A percentile compares a stretch with the other conserved stretches of the same genome.
Evolutionary conservation across 108 stramenopile species (phyloP).

Genomic region (Nannochloropsis oceanica): DNA sequence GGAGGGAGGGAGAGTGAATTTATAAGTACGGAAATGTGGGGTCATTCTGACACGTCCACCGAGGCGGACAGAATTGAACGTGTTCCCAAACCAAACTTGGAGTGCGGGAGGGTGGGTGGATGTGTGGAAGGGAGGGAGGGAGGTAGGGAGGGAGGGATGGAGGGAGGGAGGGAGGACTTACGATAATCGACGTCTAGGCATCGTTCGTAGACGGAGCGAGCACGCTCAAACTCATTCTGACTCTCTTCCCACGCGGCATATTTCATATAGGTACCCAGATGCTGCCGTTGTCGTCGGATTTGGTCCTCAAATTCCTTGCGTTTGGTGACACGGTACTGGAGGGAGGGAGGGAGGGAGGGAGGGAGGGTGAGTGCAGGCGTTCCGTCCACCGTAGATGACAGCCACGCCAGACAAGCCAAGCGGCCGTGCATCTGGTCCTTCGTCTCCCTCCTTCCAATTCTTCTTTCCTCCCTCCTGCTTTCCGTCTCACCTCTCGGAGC

Average conservation of each 20-base stretch:
- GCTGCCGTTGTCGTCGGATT: conserved; percentile 80
- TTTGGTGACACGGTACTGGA: conserved; percentile 2
- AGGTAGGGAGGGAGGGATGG: not conserved
- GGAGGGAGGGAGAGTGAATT: not conserved
- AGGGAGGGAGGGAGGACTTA: conserved; percentile 6
- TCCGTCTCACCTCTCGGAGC: conserved; percentile 46
- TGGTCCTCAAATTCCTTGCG: conserved; percentile 53
- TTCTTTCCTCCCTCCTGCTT: conserved; percentile 47
- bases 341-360: not conserved
- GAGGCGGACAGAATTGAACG: too few species aligned
- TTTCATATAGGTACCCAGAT: conserved; percentile 90
- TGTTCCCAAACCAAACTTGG: too few species aligned
- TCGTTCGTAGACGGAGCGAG: conserved; percentile 87
- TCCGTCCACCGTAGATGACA: too few species aligned
- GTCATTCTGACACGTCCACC: too few species aligned
- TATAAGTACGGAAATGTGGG: too few species aligned
- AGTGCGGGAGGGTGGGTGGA: not conserved
- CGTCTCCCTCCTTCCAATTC: not conserved
- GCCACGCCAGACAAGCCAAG: not conserved
- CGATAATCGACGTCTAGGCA: conserved; percentile 86
- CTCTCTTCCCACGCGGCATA: conserved; percentile 96
- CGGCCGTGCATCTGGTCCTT: not conserved
- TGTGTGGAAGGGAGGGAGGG: not conserved
- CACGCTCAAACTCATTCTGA: conserved; percentile 91
- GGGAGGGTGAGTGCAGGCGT: not conserved